phyloP scores from a whole-genome alignment of 1,139 yeast species.

The Meyerozyma carpophila region DNA sequence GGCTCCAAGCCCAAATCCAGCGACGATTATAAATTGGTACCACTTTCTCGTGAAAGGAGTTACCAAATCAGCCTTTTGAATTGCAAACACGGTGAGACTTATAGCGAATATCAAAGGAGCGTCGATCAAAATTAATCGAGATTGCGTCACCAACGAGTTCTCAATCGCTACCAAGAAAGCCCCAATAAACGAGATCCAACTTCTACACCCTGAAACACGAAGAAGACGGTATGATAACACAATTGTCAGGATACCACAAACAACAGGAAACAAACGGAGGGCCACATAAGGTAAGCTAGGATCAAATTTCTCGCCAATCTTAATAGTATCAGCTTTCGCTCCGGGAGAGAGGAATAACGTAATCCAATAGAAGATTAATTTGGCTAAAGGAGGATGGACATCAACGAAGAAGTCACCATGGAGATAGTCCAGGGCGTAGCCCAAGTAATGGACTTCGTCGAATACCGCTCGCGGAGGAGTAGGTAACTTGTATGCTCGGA shows the following conservation, averaged over 20 bases:
- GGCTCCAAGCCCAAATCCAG: slow-evolving; percentile 52
- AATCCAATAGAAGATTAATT: slow-evolving; percentile 41
- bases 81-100: slow-evolving; percentile 36
- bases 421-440: slow-evolving; percentile 71
- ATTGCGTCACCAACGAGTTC: slow-evolving; percentile 47
- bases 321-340: slow-evolving; percentile 32
- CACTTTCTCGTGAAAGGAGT: slow-evolving; percentile 38
- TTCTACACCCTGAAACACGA: slow-evolving; percentile 41
- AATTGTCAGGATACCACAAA: slow-evolving; percentile 41
- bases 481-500: slow-evolving; percentile 53
- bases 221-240: slow-evolving; percentile 44
- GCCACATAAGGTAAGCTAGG: slow-evolving; percentile 27
- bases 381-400: slow-evolving; percentile 90
- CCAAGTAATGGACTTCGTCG: slow-evolving; percentile 88
- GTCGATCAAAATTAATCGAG: slow-evolving; percentile 47
- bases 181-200: slow-evolving; percentile 39
- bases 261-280: slow-evolving; percentile 28
- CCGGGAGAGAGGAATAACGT: slow-evolving; percentile 39
- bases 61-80: slow-evolving; percentile 34
- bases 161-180: slow-evolving; percentile 45
- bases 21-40: slow-evolving; percentile 33
- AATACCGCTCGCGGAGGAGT: slow-evolving; percentile 82
- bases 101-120: slow-evolving; percentile 45
- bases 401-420: slow-evolving; percentile 78
- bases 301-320: slow-evolving; percentile 30